Conservation (phyloP, 257 asterid genomes). For the Gentiana dahurica region DNA sequence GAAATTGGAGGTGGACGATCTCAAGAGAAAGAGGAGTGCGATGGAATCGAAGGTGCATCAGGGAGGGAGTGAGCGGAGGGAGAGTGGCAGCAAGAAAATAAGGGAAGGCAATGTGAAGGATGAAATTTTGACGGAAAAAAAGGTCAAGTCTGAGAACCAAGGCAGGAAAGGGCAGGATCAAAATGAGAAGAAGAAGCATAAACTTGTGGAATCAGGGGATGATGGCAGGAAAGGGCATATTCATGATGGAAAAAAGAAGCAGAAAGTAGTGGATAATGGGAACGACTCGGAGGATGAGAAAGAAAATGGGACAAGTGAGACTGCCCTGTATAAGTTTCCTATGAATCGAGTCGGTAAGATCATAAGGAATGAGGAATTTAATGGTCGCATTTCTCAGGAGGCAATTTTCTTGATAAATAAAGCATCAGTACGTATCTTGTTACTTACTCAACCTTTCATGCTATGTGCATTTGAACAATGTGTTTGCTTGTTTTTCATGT, state of each 20-base stretch:
- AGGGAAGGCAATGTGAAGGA: not conserved
- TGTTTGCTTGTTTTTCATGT: not conserved
- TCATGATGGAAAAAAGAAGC: no score
- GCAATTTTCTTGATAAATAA: conserved; percentile 59
- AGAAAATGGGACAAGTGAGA: conserved; percentile 29
- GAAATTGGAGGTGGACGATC: conserved; percentile 2
- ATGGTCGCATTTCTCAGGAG: conserved; percentile 41
- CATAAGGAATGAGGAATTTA: conserved; percentile 39
- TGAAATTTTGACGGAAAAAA: conserved; percentile 15
- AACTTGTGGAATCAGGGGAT: conserved; percentile 3
- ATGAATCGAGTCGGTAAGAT: conserved; percentile 50
- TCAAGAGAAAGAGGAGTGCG: conserved; percentile 18
- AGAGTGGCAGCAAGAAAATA: conserved; percentile 2
- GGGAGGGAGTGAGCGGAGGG: conserved; percentile 2
- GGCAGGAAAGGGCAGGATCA: not conserved
- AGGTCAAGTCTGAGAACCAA: conserved; percentile 6
- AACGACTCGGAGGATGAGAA: conserved; percentile 16
- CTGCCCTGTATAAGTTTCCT: conserved; percentile 44
- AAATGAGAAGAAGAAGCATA: not conserved
- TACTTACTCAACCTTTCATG: no score
- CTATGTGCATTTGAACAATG: not conserved
- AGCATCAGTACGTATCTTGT: conserved; percentile 56
- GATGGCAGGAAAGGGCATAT: conserved; percentile 2
- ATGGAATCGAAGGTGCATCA: conserved; percentile 14
- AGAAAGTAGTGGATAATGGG: conserved; percentile 20